Base-by-base conservation (phyloP, 139 green algal species). In the Asterochloris sp. region DNA sequence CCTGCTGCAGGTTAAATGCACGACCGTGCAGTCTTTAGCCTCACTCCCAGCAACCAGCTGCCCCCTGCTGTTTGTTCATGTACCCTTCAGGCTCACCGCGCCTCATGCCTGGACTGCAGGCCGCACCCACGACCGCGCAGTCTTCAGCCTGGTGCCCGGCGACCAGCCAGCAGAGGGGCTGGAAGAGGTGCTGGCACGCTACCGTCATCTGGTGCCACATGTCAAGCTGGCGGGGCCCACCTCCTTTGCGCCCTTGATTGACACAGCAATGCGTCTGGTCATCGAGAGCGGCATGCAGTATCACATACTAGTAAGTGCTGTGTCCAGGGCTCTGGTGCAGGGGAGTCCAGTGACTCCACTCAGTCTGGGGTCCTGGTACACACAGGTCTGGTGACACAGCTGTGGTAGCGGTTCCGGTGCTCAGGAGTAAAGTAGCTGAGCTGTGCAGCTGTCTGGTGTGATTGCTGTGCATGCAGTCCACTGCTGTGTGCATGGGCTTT, bases 201-300 rank as follows among this genome's bases (percentile, higher is more conserved):
- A 89, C 69, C 63, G 73, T 54, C 21, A 83, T 21, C 85, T 89
- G 21, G 26, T 66, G 62, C 81, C 86, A 11, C 79, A 83, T 23
- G 69, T 87, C 12, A 54, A 62, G 61, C 73, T 89, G 62, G 71
- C 85, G 63, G 93, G 93, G 11, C 93, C 93, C 73, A 96, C 93
- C 6, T 94, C 89, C 14, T 96, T 96, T 83, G 93, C 92, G 0
- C 93, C 93, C 16, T 81, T 90, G 26, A 93, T 96, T 68, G 69
- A 88, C 21, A 80, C 91, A 27, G 92, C 91, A 12, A 89, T 89
- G 63, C 73, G 86, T 47, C 88, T 91, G 12, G 92, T 95, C 61
- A 76, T 82, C 61, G 63, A 85, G 23, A 88, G 29, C 10, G 87
- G 84, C n/a, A 63, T 81, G 24, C 83, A 87, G 74, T 94, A 90